Evolutionary conservation across 2,329 filamentous ascomycete species (phyloP).

Genomic region (Microdochium bolleyi): DNA sequence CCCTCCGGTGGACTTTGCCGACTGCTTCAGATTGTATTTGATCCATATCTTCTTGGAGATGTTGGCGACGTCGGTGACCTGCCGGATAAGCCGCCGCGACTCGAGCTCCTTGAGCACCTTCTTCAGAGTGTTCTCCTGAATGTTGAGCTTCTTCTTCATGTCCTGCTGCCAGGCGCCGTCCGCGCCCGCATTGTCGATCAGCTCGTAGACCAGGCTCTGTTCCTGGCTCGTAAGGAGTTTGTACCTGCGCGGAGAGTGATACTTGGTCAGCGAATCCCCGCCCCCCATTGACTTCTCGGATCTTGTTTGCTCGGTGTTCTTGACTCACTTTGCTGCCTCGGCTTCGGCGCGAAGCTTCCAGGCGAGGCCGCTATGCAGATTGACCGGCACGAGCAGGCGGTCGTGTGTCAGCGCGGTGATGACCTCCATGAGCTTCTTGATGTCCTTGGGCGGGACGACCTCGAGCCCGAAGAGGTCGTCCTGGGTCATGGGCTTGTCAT

Average conservation of each 20-base stretch:
- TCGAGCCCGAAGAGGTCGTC: constrained; percentile 48
- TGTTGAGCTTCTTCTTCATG: constrained; percentile 70
- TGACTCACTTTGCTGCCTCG: constrained; percentile 47
- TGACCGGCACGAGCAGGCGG: constrained; percentile 46
- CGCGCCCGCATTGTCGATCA: constrained; percentile 77
- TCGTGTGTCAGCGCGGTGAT: constrained; percentile 52
- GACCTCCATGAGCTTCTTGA: constrained; percentile 44
- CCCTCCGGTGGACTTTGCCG: constrained; percentile 85
- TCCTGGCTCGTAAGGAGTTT: constrained; percentile 61
- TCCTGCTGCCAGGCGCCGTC: constrained; percentile 89
- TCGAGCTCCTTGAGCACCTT: constrained; percentile 80
- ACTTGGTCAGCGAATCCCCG: constrained; percentile 21
- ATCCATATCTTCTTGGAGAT: constrained; percentile 95
- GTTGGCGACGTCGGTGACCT: constrained; percentile 86
- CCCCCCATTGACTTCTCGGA: background rate
- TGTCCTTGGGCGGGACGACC: constrained; percentile 48
- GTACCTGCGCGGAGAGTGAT: constrained; percentile 33
- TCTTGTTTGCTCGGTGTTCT: background rate
- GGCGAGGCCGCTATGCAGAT: constrained; percentile 32
- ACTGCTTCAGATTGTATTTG: constrained; percentile 74
- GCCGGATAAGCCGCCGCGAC: constrained; percentile 72
- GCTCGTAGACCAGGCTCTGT: constrained; percentile 73
- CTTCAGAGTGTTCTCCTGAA: constrained; percentile 77
- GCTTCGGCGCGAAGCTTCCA: constrained; percentile 53
- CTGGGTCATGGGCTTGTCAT: constrained; percentile 45